A percentile compares a stretch with the other conserved stretches of the same genome.
These are phyloP conservation scores for Lolium multiflorum DNA, from an alignment of 176 grass and related monocot genomes.

Conservation along the genomic window DNA sequence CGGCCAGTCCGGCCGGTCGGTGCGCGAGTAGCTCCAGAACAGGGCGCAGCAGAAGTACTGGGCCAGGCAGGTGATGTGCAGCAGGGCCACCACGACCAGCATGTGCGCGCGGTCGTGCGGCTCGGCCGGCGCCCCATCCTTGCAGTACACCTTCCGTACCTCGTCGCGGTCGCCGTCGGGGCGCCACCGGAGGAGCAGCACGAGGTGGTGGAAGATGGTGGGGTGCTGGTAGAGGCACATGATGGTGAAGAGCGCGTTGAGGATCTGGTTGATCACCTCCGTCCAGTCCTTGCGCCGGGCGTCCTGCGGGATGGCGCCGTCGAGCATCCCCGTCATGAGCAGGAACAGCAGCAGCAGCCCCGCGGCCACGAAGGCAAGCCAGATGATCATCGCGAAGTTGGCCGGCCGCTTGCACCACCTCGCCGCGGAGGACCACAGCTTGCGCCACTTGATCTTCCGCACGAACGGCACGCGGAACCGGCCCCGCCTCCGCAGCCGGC, in stretches of 20 bases:
- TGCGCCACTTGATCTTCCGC: slow-evolving; percentile 66
- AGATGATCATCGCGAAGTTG: slow-evolving; percentile 84
- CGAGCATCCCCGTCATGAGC: slow-evolving; percentile 74
- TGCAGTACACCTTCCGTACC: slow-evolving; percentile 68
- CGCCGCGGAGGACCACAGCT: slow-evolving; percentile 58
- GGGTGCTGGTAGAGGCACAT: slow-evolving; percentile 98
- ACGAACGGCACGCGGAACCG: slow-evolving; percentile 83
- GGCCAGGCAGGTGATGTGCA: slow-evolving; percentile 74
- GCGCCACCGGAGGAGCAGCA: slow-evolving; percentile 76
- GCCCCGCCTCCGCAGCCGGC: slow-evolving; percentile 10
- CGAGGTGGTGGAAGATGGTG: slow-evolving; percentile 80
- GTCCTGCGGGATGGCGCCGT: slow-evolving; percentile 65
- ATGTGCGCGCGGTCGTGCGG: slow-evolving; percentile 68
- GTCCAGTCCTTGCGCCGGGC: slow-evolving; percentile 74
- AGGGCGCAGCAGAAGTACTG: slow-evolving; percentile 87
- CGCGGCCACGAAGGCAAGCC: slow-evolving; percentile 60
- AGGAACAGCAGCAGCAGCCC: slow-evolving; percentile 65
- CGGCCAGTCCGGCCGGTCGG: slow-evolving; percentile 68
- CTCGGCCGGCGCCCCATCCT: slow-evolving; percentile 45
- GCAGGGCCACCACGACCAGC: slow-evolving; percentile 59
- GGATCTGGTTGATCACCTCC: slow-evolving; percentile 87
- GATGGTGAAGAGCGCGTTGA: slow-evolving; percentile 97
- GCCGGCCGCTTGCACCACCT: slow-evolving; percentile 80
- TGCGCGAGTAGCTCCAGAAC: slow-evolving; percentile 74
- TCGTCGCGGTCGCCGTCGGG: slow-evolving; percentile 54